Base-by-base conservation (phyloP, 1,284 basidiomycete species). In the Kwoniella shivajii region DNA sequence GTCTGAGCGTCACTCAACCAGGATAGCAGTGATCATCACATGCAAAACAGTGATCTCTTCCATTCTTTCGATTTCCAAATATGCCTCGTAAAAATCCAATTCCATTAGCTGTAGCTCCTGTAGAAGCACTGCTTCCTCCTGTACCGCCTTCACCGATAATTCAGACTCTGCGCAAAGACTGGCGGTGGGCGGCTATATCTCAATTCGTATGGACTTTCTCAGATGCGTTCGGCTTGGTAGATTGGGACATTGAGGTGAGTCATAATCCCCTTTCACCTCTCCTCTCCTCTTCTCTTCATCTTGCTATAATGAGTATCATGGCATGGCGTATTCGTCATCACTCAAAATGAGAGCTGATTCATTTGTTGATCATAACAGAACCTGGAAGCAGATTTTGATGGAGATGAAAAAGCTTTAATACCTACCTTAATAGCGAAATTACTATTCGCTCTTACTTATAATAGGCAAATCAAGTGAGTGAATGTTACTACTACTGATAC, bases 351-450 rank as follows among this genome's bases (percentile, higher is more conserved):
- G 11, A 36, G n/a, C n/a, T 36, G 34, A 36, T 10, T 36, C n/a
- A 36, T 36, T 10, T 36, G 34, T n/a, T 36, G n/a, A 36, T 36
- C 34, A n/a, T n/a, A n/a, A 39, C 60, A 79, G 76, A 54, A 57
- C 5, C 71, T 83, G n/a, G 82, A 83, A 60, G 54, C 60, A 20
- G 82, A 82, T 62, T 68, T 82, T 45, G 80, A 81, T 50, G 75
- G 78, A 13, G 69, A 73, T 16, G 79, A 80, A 49, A 65, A 66
- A n/a, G 64, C 66, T n/a, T 43, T 79, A 6, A 66, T 80, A 6
- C 80, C 80, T 1, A 75, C 78, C 31, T 68, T 82, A 38, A 65
- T 81, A 44, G 72, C 73, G 47, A 77, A 79, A 42, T 64, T 82
- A 20, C 75, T 82, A 36, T 80, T 80, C 59, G 76, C 78, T 7